Conservation (phyloP, 2,329 filamentous ascomycete species). For the Diaporthe citrichinensis region DNA sequence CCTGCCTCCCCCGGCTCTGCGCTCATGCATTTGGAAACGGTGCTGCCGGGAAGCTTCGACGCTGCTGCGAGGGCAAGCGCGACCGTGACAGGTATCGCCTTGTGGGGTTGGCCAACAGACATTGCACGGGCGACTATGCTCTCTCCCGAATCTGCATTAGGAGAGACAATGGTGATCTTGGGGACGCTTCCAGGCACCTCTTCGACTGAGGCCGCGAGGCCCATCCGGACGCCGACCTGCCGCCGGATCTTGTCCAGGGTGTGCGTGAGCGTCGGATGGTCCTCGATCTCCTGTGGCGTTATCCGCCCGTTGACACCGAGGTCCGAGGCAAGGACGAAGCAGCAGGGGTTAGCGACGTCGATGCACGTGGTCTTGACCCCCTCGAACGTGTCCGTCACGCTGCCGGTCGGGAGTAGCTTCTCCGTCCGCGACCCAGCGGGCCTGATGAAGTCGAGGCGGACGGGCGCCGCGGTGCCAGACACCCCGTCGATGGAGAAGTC, state of each 20-base stretch:
- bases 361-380: constrained; percentile 51
- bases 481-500: constrained; percentile 58
- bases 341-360: constrained; percentile 59
- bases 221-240: constrained; percentile 56
- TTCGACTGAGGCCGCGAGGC: constrained; percentile 53
- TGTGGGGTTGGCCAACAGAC: constrained; percentile 61
- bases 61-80: constrained; percentile 58
- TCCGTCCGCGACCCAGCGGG: constrained; percentile 60
- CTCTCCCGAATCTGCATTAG: constrained; percentile 41
- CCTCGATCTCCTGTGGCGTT: constrained; percentile 50
- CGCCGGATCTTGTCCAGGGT: constrained; percentile 55
- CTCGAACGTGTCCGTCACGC: constrained; percentile 50
- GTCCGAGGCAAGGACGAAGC: constrained; percentile 54
- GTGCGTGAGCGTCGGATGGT: constrained; percentile 48
- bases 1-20: constrained; percentile 42
- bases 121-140: constrained; percentile 63
- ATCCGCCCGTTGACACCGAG: constrained; percentile 47
- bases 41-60: constrained; percentile 56
- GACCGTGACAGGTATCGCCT: constrained; percentile 58
- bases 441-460: constrained; percentile 55
- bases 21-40: constrained; percentile 53
- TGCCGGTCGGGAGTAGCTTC: constrained; percentile 55
- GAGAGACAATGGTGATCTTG: constrained; percentile 61
- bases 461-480: constrained; percentile 51
- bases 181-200: constrained; percentile 58